A percentile compares a stretch with the other conserved stretches of the same genome.
These are phyloP conservation scores for Aspergillus flavus DNA, from an alignment of 2,329 filamentous ascomycete genomes.

Conservation along the genomic window DNA sequence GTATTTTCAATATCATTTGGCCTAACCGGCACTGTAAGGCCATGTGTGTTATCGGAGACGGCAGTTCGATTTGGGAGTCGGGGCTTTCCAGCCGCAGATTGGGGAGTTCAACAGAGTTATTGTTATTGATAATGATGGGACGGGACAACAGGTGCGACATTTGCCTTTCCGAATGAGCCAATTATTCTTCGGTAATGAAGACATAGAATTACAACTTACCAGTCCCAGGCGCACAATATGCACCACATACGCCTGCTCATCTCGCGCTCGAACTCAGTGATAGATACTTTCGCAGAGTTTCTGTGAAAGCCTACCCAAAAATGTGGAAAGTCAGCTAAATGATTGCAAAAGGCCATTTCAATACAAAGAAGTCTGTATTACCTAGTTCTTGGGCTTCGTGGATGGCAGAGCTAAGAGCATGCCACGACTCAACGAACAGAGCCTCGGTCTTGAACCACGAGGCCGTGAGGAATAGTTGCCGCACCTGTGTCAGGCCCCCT, in stretches of 20 bases:
- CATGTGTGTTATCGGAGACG: constrained; percentile 50
- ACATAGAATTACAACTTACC: constrained; percentile 34
- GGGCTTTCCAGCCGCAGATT: constrained; percentile 39
- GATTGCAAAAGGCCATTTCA: background rate
- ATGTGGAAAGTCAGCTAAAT: background rate
- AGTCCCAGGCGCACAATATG: constrained; percentile 53
- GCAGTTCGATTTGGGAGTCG: constrained; percentile 36
- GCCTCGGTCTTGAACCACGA: constrained; percentile 53
- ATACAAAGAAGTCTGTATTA: constrained; percentile 25
- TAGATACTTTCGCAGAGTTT: constrained; percentile 34
- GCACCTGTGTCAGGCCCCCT: constrained; percentile 50
- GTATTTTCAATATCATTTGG: constrained; percentile 29
- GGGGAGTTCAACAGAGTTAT: constrained; percentile 44
- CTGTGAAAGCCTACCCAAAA: constrained; percentile 36
- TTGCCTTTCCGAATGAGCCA: constrained; percentile 30
- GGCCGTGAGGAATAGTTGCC: constrained; percentile 53
- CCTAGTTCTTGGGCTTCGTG: constrained; percentile 54
- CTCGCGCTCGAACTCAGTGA: constrained; percentile 52
- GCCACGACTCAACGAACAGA: constrained; percentile 54
- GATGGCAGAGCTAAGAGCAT: constrained; percentile 47
- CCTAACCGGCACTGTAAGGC: constrained; percentile 44
- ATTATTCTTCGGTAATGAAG: background rate
- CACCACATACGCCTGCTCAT: constrained; percentile 52
- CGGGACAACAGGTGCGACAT: constrained; percentile 49
- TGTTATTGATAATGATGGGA: constrained; percentile 49